These are phyloP conservation scores for Geotrichum bryndzae DNA, from an alignment of 1,139 yeast genomes.

Conservation along the genomic window DNA sequence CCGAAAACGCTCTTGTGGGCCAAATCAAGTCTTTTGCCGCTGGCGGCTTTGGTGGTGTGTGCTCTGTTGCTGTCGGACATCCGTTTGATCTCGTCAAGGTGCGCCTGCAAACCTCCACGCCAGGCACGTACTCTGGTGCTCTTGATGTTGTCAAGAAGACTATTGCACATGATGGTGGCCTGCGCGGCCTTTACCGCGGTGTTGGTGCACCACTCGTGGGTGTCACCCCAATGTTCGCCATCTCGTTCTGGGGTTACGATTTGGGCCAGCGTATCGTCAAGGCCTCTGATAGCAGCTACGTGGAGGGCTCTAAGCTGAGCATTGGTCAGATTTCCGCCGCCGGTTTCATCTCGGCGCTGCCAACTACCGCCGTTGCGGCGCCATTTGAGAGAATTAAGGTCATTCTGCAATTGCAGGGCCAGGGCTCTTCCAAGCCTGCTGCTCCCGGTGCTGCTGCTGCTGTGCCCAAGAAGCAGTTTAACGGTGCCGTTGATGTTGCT, in stretches of 20 bases:
- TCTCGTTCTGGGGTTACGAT: slow-evolving; percentile 97
- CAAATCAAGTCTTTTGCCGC: slow-evolving; percentile 74
- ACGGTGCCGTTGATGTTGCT: slow-evolving; percentile 55
- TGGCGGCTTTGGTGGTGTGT: slow-evolving; percentile 82
- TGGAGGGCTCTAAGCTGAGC: slow-evolving; percentile 43
- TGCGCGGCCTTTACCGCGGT: slow-evolving; percentile 76
- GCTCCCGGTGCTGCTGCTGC: slow-evolving; percentile 25
- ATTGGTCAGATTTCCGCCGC: slow-evolving; percentile 79
- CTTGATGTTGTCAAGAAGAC: slow-evolving; percentile 64
- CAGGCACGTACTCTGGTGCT: slow-evolving; percentile 56
- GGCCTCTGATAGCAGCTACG: slow-evolving; percentile 13
- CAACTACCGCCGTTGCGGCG: slow-evolving; percentile 92
- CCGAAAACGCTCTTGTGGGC: slow-evolving; percentile 31
- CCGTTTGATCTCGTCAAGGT: slow-evolving; percentile 94
- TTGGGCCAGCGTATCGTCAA: slow-evolving; percentile 73
- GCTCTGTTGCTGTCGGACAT: slow-evolving; percentile 91
- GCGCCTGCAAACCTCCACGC: slow-evolving; percentile 58
- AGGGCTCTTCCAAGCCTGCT: slow-evolving; percentile 36
- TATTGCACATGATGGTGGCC: slow-evolving; percentile 70
- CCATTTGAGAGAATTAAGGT: slow-evolving; percentile 96
- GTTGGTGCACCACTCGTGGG: slow-evolving; percentile 87
- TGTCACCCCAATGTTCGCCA: slow-evolving; percentile 97
- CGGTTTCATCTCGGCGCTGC: slow-evolving; percentile 92
- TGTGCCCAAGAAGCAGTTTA: slow-evolving; percentile 33
- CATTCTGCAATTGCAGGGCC: slow-evolving; percentile 77